Evolutionary conservation across 2,329 filamentous ascomycete species (phyloP), one percentile per base, ranked within the genome.

Genomic region (Paecilomyces fulvus): DNA sequence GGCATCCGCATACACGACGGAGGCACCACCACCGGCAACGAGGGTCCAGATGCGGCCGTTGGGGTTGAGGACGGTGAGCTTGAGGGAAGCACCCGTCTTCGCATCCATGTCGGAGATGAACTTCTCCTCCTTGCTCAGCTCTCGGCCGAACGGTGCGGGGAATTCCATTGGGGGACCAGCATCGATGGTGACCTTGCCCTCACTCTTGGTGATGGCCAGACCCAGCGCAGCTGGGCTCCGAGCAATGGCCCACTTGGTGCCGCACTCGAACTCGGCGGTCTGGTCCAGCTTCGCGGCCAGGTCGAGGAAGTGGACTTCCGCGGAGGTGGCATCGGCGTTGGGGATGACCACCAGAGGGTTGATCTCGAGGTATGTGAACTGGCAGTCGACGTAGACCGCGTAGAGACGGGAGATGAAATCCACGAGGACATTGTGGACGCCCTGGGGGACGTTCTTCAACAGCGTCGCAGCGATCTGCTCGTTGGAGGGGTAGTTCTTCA

Each of bases 331-430:
- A 68, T 92, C 86, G 64, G 84, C 87, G 76, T 97, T 97, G 75
- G 94, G 94, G 69, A 99, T 92, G 73, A 96, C 94, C 60, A 99
- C 94, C 63, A 99, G 82, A 66, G 94, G 94, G 86, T 99, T 99
- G 83, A 99, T 99, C 80, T 99, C 94, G 67, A 99, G 90, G 82
- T 99, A 99, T 71, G 94, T 97, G 85, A 99, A 99, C 79, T 99
- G 94, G 85, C 90, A 95, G 83, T 99, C 94, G 63, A 97, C 94
- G 72, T 97, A 99, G 79, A 99, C 94, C 68, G 92, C 94, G 75
- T 99, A 99, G 65, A 99, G 83, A 69, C 94, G 87, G 70, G 90
- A 90, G 80, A 99, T 99, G 84, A 99, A 99, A 83, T 99, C 94
- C 61, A 99, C 89, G 59, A 99, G 85, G 71, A 99, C 94, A 72